Evolutionary conservation across 2,329 filamentous ascomycete species (phyloP), one percentile per base, ranked within the genome.

Genomic region (Sclerotinia glacialis): DNA sequence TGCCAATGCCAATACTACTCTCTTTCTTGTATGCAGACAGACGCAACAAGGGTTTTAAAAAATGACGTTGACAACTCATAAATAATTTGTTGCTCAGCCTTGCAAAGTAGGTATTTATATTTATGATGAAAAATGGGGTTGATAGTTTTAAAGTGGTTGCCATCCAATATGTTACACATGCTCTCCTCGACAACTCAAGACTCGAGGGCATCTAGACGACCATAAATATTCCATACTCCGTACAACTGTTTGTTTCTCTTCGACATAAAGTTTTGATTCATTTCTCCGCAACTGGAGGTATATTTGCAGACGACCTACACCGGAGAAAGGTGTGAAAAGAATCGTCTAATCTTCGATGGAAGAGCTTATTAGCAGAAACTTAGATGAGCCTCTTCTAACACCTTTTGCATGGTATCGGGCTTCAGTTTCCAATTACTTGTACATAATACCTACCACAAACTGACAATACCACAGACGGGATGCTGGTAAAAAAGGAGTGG

Each of bases 21-120:
- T 44, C 3, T 21, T 21, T 21, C 23, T 16, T 26, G 26, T 26
- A 21, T 58, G 55, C 37, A 40, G 37, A 14, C 2, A 14, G 5
- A 23, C 54, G 26, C 21, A 58, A n/a, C 55, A 59, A 59, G 55
- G 21, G 23, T 59, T 14, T 44, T 11, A 7, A 11, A 12, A 21
- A 58, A 59, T 59, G 55, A 59, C 40, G 55, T 59, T 46, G 40
- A 46, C 44, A 42, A 46, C 40, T 46, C 18, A 59, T 46, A 40
- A 40, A 40, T 59, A 59, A 59, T n/a, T 44, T 46, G 18, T 46
- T 59, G 55, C 55, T 46, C 55, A 59, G 55, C 55, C 55, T 46
- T 59, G 42, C 55, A 59, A 37, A 9, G 37, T 37, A 37, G n/a
- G n/a, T n/a, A n/a, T n/a, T n/a, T n/a, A n/a, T n/a, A n/a, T n/a